phyloP scores from a whole-genome alignment of 31 red algal genomes.

The Bonnemaisonia californica region DNA sequence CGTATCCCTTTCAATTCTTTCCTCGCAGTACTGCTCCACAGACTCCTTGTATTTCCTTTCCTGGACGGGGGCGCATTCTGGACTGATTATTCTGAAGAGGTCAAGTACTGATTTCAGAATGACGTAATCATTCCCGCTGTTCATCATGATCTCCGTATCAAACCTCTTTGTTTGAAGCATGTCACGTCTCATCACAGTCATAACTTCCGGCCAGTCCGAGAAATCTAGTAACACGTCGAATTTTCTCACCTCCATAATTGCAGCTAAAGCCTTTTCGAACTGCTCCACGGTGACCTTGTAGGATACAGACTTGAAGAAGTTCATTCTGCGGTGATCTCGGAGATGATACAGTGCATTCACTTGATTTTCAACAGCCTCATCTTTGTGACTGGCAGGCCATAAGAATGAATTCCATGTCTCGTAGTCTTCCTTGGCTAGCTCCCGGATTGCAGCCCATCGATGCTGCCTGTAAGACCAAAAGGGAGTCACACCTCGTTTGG shows the following conservation, averaged over 20 bases:
- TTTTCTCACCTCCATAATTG: conserved; percentile 1
- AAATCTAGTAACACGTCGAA: not conserved
- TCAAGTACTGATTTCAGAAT: too few relatives aligned
- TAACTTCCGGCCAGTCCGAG: not conserved
- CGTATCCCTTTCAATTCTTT: too few relatives aligned
- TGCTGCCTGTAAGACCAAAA: too few relatives aligned
- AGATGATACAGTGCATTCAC: not conserved
- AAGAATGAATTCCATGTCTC: not conserved
- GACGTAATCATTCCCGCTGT: not conserved
- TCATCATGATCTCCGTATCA: not conserved
- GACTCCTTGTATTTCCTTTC: too few relatives aligned
- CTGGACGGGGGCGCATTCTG: too few relatives aligned
- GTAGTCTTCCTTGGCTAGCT: not conserved
- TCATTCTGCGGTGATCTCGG: not conserved
- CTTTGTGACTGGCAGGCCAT: not conserved
- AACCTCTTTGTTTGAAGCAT: not conserved
- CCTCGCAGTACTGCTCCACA: too few relatives aligned
- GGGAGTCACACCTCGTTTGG: too few relatives aligned
- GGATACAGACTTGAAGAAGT: not conserved
- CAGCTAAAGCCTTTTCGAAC: not conserved
- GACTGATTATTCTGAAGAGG: too few relatives aligned
- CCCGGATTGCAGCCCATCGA: not conserved
- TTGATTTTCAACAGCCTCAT: not conserved
- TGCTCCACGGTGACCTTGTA: not conserved
- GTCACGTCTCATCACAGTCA: not conserved